Base-by-base conservation (phyloP, 2,329 filamentous ascomycete genomes). In the Diaporthe vexans region DNA sequence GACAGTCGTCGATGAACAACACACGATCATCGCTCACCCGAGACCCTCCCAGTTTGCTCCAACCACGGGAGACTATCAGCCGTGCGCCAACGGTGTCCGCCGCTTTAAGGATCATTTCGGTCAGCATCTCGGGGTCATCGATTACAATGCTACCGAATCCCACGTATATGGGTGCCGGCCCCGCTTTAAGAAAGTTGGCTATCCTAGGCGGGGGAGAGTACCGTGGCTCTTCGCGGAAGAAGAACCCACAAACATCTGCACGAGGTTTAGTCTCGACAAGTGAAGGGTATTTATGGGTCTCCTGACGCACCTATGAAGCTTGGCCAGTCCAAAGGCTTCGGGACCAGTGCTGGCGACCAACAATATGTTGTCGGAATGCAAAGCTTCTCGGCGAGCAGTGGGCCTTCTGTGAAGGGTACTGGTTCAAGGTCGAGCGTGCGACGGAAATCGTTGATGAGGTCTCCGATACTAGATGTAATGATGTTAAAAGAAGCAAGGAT, bases 101-200 rank as follows among this genome's bases (percentile, higher is more conserved):
- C 13, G 91, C 91, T n/a, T 89, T 82, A 65, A 92, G 88, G 54
- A 93, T 89, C 74, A 91, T 84, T 3, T 85, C 79, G 0, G 90
- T 92, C 48, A 93, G 87, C 0, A 82, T 82, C 48, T 90, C 86
- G 0, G 91, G 89, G 71, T 92, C 86, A 61, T 92, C 89, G 0
- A 92, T 87, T 2, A 93, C 91, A 58, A 93, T 93, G 0, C 89
- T 91, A 1, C 91, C 91, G 76, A 93, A 93, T 0, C 91, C 91
- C 58, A 93, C 89, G 77, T 93, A 93, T 0, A 93, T 85, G 0
- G 92, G 92, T 1, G 90, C 83, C 2, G 90, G 86, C 0, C 91
- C 91, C 4, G 17, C 26, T 7, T 26, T 26, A 1, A 93, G 82
- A 73, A 93, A 93, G 0, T 81, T 80, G 0, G 83, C 81, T 5